Evolutionary conservation across 768 basidiomycete species (phyloP), one percentile per base, ranked within the genome.

Genomic region (Suillus tomentosus): DNA sequence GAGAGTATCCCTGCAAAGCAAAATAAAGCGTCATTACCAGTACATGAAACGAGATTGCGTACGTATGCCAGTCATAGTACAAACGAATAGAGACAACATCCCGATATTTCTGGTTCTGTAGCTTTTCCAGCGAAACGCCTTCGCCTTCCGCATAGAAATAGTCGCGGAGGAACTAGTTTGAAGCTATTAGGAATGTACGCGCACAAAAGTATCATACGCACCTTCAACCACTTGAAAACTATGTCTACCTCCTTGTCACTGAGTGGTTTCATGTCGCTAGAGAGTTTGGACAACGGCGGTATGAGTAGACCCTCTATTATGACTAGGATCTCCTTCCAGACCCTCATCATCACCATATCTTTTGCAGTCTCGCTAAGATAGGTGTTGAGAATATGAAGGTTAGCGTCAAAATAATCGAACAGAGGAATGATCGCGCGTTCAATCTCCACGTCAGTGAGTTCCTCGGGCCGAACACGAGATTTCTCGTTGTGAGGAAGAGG

Each of bases 141-240:
- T 97, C 95, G 11, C 96, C 96, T 15, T 88, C 90, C 3, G 93
- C 95, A 73, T 97, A 88, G 81, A 98, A 98, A 79, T 95, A 99
- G 73, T 97, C 94, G 63, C 90, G 82, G 73, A 99, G 72, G 81
- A 98, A 98, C 94, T 96, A 65, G 64, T 42, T 64, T 58, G 43
- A 60, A 62, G 31, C 42, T 27, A 58, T 58, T 10, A 58, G 40
- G 15, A 42, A 58, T 27, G 17, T 6, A 42, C 3, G 24, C 5
- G 11, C 11, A 42, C 17, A 31, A n/a, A 27, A 42, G 10, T 1
- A 42, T 27, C 27, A 66, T n/a, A 70, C 76, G 19, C 63, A 92
- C 95, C 87, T 95, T 96, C 61, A 99, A 75, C 94, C 97, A 98
- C 74, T 95, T 96, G 80, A 98, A 94, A n/a, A 96, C 96, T 64